Conservation (phyloP, 164 flowering plant genomes). For the Akebia trifoliata region DNA sequence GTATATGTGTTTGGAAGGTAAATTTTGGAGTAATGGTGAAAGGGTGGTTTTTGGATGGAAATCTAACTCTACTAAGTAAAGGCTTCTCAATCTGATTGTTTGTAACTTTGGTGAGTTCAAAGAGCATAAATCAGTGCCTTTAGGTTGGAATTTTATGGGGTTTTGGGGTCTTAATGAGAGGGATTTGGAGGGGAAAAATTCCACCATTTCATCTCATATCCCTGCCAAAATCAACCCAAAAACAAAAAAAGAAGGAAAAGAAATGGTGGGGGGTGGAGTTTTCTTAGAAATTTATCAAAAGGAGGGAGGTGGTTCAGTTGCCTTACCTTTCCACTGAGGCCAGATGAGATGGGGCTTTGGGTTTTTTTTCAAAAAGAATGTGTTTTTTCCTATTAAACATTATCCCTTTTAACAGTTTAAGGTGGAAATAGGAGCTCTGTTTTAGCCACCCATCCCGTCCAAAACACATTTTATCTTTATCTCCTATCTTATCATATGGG, state of each 20-base stretch:
- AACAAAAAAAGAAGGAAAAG: not conserved
- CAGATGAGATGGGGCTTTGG: too few species aligned
- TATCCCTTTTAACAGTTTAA: too few species aligned
- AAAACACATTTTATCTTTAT: too few species aligned
- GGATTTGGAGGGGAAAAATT: conserved; percentile 10
- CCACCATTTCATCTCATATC: conserved; percentile 23
- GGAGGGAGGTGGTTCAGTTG: too few species aligned
- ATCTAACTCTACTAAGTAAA: not conserved
- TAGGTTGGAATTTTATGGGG: not conserved
- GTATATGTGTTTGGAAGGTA: conserved; percentile 1
- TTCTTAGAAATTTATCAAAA: too few species aligned
- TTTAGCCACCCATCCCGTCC: too few species aligned
- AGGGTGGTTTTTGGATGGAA: not conserved
- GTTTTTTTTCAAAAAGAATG: too few species aligned
- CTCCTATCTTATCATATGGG: too few species aligned
- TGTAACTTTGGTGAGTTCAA: not conserved
- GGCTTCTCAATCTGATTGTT: not conserved
- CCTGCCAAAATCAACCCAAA: not conserved
- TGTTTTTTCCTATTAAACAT: too few species aligned
- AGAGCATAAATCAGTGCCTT: not conserved
- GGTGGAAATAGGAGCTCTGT: too few species aligned
- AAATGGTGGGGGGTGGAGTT: not conserved
- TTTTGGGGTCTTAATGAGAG: not conserved
- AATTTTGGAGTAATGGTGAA: not conserved
- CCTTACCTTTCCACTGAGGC: too few species aligned